Evolutionary conservation across 2,329 filamentous ascomycete species (phyloP), one percentile per base, ranked within the genome.

Genomic region (Aaosphaeria pasadenensis): DNA sequence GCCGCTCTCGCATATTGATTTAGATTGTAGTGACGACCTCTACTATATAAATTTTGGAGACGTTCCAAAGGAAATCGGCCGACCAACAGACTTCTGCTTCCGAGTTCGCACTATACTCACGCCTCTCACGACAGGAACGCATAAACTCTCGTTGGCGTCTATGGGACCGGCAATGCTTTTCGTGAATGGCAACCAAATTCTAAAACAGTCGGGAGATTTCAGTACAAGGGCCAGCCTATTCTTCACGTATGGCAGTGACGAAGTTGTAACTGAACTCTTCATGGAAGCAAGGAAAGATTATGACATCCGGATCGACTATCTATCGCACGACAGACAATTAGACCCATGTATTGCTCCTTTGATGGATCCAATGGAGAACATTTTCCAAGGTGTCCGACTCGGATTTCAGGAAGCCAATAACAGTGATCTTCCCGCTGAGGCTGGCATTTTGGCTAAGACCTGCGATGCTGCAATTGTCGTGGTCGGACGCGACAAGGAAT

Each of bases 401-500:
- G 33, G 33, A 13, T 36, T 11, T 36, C 9, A 36, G 13, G 33
- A 36, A 13, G 9, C 9, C 13, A 36, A 13, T 4, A 4, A 9
- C 9, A 13, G 13, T 11, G 33, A 36, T 36, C 33, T 36, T 11
- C 33, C 33, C 9, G 33, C 33, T 36, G 13, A 13, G 9, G 33
- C 33, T 11, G 33, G 9, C 9, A 4, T 13, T 11, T 39, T 65
- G 13, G 65, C 65, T 3, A 54, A 57, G 9, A 56, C 62, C 17
- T 63, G 60, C 36, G 64, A 69, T 33, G 45, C 61, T 24, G 64
- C 65, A 4, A 61, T 69, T 11, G 55, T 69, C 2, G 67, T 69
- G 52, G 67, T 63, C 1, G 64, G 65, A 5, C 65, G 67, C 38
- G 62, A 61, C 1, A 63, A 62, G 3, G 56, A 60, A 2, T 69